phyloP scores from a whole-genome alignment of 1,284 basidiomycete species.

The Sanghuangporus weigelae region DNA sequence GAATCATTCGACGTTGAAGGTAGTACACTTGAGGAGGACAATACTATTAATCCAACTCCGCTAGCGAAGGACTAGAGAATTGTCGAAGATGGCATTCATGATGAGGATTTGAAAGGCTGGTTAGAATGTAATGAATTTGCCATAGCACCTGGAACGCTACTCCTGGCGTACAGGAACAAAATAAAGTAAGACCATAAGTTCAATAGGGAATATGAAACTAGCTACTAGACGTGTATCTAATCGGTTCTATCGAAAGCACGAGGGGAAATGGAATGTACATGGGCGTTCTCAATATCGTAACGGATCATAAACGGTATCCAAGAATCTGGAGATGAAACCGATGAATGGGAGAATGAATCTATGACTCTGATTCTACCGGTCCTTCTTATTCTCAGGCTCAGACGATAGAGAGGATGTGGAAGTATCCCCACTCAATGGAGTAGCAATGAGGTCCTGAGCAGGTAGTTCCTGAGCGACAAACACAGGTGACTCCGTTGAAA shows the following conservation, averaged over 20 bases:
- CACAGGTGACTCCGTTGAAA: slow-evolving; percentile 14
- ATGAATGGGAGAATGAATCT: neutral
- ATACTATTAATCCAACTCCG: neutral
- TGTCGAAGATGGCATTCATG: neutral
- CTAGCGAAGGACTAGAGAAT: too few species aligned
- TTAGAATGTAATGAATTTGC: neutral
- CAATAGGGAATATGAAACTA: too few species aligned
- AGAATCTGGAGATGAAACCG: neutral
- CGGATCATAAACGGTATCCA: too few species aligned
- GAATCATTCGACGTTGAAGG: slow-evolving; percentile 41
- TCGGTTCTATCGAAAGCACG: too few species aligned
- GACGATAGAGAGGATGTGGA: neutral
- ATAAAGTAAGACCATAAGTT: neutral
- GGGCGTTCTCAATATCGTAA: too few species aligned
- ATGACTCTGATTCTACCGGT: neutral
- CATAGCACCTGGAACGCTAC: too few species aligned
- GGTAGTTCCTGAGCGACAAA: slow-evolving; percentile 14
- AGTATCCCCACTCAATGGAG: neutral
- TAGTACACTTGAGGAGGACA: neutral
- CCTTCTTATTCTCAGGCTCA: slow-evolving; percentile 1
- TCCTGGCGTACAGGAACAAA: neutral
- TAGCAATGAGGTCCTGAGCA: neutral
- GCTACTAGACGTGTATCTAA: too few species aligned
- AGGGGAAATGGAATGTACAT: too few species aligned
- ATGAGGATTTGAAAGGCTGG: too few species aligned